Percentiles rank a stretch among this genome's conserved stretches.
phyloP scores from a whole-genome alignment of 73 alveolate genomes.

The Paramecium octaurelia region DNA sequence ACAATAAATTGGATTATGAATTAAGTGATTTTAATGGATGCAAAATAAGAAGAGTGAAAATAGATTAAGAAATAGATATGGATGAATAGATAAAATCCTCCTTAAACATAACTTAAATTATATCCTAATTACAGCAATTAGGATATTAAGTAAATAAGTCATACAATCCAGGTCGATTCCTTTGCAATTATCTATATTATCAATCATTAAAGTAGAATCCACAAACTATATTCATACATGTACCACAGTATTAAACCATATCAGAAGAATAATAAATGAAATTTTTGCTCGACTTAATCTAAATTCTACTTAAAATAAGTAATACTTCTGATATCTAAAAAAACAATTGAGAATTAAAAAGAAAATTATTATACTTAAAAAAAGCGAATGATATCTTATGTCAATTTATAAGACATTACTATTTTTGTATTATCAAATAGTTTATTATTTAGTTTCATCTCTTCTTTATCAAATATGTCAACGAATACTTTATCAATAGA shows the following conservation, averaged over 20 bases:
- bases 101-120: neutral
- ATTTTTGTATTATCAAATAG: too few species aligned
- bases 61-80: neutral
- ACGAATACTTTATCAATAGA: too few species aligned
- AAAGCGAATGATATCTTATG: too few species aligned
- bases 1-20: neutral
- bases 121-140: neutral
- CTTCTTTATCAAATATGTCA: too few species aligned
- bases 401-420: too few species aligned
- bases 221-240: neutral
- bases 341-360: neutral
- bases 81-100: neutral
- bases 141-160: neutral
- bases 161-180: neutral
- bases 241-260: neutral
- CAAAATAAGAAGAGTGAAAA: neutral
- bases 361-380: too few species aligned
- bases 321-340: too few species aligned
- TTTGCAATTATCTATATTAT: constrained; percentile 1
- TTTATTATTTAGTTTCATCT: too few species aligned
- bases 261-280: neutral
- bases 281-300: neutral
- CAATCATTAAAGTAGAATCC: neutral
- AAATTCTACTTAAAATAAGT: neutral
- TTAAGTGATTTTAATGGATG: neutral